These are phyloP conservation scores for Thelonectria blattea DNA, from an alignment of 2,329 filamentous ascomycete species.

Conservation along the genomic window DNA sequence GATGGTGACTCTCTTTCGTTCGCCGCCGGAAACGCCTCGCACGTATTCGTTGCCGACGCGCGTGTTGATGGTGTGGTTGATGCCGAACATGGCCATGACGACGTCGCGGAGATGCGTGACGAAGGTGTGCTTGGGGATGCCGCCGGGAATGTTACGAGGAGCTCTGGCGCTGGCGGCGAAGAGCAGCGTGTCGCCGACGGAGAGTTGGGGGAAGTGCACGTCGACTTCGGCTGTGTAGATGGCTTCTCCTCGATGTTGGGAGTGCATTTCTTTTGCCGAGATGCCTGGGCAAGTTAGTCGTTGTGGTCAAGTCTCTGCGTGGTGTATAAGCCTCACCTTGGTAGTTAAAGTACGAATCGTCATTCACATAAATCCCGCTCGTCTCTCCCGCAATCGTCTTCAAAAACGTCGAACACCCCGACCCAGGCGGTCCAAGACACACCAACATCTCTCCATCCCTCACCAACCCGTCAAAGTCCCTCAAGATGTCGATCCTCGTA, in stretches of 20 bases:
- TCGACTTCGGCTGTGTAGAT: constrained; percentile 86
- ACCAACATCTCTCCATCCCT: constrained; percentile 74
- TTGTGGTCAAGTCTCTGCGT: not conserved
- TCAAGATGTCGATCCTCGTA: constrained; percentile 68
- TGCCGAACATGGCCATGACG: constrained; percentile 74
- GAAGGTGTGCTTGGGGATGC: constrained; percentile 57
- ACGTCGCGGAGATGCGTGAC: constrained; percentile 69
- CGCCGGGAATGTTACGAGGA: constrained; percentile 62
- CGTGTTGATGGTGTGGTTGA: constrained; percentile 72
- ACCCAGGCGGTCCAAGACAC: constrained; percentile 70
- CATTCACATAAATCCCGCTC: constrained; percentile 74
- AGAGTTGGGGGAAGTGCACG: constrained; percentile 76
- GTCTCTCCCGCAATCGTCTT: constrained; percentile 83
- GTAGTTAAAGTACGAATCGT: constrained; percentile 77
- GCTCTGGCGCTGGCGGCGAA: constrained; percentile 74
- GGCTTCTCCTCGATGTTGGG: constrained; percentile 68
- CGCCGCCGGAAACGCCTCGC: constrained; percentile 61
- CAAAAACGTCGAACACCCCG: constrained; percentile 79
- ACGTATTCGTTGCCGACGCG: constrained; percentile 73
- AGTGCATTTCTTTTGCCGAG: constrained; percentile 32
- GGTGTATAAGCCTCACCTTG: constrained; percentile 56
- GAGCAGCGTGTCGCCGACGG: constrained; percentile 75
- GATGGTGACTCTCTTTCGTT: constrained; percentile 51
- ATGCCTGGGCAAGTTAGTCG: constrained; percentile 27
- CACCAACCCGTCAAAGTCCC: constrained; percentile 68